A percentile compares a stretch with the other conserved stretches of the same genome.
Conservation (phyloP, 495 filamentous ascomycete genomes). For the Articulospora tetracladia region DNA sequence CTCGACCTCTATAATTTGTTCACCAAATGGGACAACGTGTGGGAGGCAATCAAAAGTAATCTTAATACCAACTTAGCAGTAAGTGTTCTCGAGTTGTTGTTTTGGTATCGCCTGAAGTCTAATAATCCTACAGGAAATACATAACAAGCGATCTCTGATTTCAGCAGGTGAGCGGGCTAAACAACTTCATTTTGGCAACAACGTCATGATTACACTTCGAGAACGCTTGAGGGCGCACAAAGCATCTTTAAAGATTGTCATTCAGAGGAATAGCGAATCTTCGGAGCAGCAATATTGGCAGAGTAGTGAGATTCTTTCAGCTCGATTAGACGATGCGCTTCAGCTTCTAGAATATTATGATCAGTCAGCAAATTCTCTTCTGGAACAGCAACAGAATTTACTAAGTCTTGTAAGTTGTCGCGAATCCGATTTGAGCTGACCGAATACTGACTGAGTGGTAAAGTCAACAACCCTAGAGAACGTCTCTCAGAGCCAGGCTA, state of each 20-base stretch:
- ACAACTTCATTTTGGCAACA: background rate
- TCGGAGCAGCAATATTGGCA: background rate
- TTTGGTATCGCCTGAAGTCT: background rate
- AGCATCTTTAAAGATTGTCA: conserved; percentile 1
- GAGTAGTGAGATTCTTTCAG: background rate
- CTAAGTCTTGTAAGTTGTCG: background rate
- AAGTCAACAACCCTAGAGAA: background rate
- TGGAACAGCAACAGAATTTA: background rate
- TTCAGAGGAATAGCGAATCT: background rate
- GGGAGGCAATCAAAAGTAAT: conserved; percentile 1
- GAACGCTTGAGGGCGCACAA: conserved; percentile 1
- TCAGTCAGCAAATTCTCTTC: background rate
- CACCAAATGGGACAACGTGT: conserved; percentile 1
- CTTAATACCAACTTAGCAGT: background rate
- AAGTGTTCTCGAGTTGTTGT: background rate
- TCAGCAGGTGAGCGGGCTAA: background rate
- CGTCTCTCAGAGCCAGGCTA: background rate
- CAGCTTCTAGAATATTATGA: conserved; percentile 2
- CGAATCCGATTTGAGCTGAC: background rate
- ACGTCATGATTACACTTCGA: conserved; percentile 1
- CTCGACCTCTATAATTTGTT: conserved; percentile 1
- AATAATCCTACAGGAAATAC: background rate
- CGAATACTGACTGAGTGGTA: background rate
- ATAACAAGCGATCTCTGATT: background rate
- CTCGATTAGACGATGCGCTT: background rate